Conservation (phyloP, 345 rosid genomes). For the Rhodomyrtus tomentosa region DNA sequence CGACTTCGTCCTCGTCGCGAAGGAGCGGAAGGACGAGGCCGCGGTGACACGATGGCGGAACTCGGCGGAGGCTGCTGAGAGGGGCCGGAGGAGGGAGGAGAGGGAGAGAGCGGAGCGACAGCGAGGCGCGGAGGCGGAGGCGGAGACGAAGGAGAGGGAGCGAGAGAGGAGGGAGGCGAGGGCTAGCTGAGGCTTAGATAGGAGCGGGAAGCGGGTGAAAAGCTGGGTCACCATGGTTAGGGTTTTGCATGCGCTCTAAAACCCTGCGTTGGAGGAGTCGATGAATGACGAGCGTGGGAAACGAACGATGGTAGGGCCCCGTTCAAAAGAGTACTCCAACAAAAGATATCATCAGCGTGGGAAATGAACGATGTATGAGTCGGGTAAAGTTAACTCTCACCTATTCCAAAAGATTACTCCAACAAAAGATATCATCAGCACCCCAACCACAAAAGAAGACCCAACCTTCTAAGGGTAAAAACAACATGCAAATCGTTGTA, state of each 20-base stretch:
- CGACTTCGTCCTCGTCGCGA: conserved; percentile 44
- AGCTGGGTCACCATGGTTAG: conserved; percentile 31
- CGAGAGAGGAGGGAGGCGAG: conserved; percentile 15
- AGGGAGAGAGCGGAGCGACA: conserved; percentile 4
- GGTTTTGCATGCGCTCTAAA: conserved; percentile 1
- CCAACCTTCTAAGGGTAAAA: too few species aligned
- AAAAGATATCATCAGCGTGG: too few species aligned
- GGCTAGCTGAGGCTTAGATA: conserved; percentile 18
- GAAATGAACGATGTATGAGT: too few species aligned
- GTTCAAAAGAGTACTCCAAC: too few species aligned
- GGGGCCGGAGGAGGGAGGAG: conserved; percentile 11
- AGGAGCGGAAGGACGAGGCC: conserved; percentile 7
- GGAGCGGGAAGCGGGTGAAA: conserved; percentile 28
- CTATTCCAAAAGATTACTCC: too few species aligned
- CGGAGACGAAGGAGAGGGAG: neutral
- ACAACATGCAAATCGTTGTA: too few species aligned
- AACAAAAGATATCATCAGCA: too few species aligned
- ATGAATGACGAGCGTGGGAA: neutral
- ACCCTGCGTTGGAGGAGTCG: neutral
- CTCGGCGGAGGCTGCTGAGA: conserved; percentile 1
- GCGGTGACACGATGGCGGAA: conserved; percentile 7
- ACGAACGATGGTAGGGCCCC: too few species aligned
- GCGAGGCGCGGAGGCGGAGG: neutral
- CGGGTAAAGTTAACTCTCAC: too few species aligned
- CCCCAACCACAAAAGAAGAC: too few species aligned